A percentile compares a stretch with the other conserved stretches of the same genome.
Evolutionary conservation across 2,329 filamentous ascomycete species (phyloP).

Genomic region (Dothistroma pini): DNA sequence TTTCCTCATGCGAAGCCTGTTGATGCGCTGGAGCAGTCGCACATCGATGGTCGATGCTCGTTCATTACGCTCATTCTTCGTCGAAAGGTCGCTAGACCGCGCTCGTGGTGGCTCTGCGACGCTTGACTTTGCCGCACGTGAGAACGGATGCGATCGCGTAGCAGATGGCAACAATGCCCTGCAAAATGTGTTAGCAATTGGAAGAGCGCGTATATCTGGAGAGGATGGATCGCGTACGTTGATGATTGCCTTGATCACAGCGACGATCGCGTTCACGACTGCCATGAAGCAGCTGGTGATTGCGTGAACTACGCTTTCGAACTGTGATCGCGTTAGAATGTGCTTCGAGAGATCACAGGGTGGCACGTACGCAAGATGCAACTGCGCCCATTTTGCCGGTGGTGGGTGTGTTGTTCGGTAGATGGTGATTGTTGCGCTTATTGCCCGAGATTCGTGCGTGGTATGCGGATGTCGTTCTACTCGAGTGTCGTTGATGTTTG

Average conservation of each 20-base stretch:
- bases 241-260: constrained; percentile 46
- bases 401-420: constrained; percentile 7
- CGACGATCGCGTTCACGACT: constrained; percentile 47
- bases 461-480: neutral
- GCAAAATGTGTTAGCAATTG: constrained; percentile 27
- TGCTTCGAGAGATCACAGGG: neutral
- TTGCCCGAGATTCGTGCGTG: constrained; percentile 2
- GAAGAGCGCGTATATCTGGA: neutral
- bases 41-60: neutral
- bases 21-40: neutral
- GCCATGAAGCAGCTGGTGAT: constrained; percentile 41
- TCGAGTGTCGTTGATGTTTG: neutral
- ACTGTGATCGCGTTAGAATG: constrained; percentile 14
- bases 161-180: constrained; percentile 50
- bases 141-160: constrained; percentile 48
- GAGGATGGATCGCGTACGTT: constrained; percentile 28
- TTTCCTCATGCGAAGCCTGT: neutral
- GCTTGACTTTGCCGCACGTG: constrained; percentile 45
- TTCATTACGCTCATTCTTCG: neutral
- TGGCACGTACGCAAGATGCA: constrained; percentile 69
- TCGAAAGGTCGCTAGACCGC: constrained; percentile 30
- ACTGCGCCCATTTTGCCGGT: constrained; percentile 71
- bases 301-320: constrained; percentile 42
- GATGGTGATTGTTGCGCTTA: constrained; percentile 2
- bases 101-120: constrained; percentile 38